phyloP scores from a whole-genome alignment of 2,329 filamentous ascomycete genomes.

The Ophiostoma montium region DNA sequence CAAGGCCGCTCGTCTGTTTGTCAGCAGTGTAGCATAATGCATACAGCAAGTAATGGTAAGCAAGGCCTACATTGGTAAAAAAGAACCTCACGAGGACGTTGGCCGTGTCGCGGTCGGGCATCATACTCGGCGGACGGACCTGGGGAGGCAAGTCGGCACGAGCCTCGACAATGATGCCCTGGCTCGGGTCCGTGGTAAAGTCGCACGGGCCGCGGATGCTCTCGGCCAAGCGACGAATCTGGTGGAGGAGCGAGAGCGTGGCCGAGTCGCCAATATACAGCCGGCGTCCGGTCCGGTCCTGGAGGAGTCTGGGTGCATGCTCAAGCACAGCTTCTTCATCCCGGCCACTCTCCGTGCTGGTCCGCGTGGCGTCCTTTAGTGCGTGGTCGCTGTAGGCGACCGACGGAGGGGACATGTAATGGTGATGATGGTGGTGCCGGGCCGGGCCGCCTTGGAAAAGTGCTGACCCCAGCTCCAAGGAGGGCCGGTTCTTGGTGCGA shows the following conservation, averaged over 20 bases:
- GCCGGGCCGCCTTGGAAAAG: too few species aligned
- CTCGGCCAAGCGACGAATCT: constrained; percentile 46
- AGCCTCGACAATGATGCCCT: constrained; percentile 41
- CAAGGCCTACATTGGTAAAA: constrained; percentile 38
- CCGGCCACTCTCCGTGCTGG: constrained; percentile 27
- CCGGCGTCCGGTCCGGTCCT: constrained; percentile 42
- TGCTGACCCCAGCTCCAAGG: too few species aligned
- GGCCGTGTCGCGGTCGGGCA: constrained; percentile 38
- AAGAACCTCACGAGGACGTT: constrained; percentile 42
- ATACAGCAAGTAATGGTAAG: background rate
- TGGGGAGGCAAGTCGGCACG: constrained; percentile 31
- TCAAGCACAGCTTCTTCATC: constrained; percentile 44
- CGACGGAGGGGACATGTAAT: background rate
- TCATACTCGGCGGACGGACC: constrained; percentile 32
- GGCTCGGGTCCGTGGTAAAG: constrained; percentile 44
- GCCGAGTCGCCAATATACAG: constrained; percentile 51
- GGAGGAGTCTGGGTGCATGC: constrained; percentile 41
- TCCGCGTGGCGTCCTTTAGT: constrained; percentile 21
- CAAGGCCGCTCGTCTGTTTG: constrained; percentile 40
- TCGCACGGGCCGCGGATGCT: constrained; percentile 36
- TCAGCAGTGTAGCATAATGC: background rate
- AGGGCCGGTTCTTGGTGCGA: too few species aligned
- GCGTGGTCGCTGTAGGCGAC: constrained; percentile 14
- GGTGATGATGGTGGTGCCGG: background rate
- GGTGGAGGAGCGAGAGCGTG: constrained; percentile 44